phyloP scores from a whole-genome alignment of 805 yeast genomes.

The Candida broadrunensis region DNA sequence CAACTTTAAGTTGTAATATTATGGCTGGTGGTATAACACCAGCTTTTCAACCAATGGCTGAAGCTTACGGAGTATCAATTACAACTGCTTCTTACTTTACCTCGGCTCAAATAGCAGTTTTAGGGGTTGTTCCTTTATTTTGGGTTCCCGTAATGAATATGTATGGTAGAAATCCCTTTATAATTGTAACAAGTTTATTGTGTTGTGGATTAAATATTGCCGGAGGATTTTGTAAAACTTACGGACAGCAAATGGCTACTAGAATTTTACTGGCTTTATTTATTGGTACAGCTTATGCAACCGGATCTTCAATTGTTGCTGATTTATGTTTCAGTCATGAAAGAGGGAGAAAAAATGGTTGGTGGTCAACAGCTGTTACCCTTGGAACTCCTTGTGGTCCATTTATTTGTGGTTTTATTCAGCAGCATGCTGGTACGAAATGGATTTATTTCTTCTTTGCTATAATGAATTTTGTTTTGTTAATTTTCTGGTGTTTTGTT shows the following conservation, averaged over 20 bases:
- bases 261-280: conserved; percentile 8
- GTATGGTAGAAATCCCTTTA: conserved; percentile 8
- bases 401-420: conserved; percentile 11
- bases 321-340: conserved; percentile 10
- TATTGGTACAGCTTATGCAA: conserved; percentile 9
- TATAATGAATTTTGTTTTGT: conserved; percentile 10
- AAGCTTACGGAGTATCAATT: conserved; percentile 2
- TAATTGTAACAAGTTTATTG: conserved; percentile 5
- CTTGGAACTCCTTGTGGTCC: conserved; percentile 14
- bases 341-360: conserved; percentile 12
- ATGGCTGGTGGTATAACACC: conserved; percentile 15
- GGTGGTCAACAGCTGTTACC: conserved; percentile 11
- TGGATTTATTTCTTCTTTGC: conserved; percentile 11
- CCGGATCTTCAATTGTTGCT: conserved; percentile 10
- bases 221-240: conserved; percentile 10
- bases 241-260: conserved; percentile 11
- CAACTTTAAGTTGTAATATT: conserved; percentile 10
- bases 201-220: conserved; percentile 9
- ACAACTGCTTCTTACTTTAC: conserved; percentile 9
- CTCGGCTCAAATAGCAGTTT: conserved; percentile 9
- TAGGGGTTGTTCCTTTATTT: conserved; percentile 10
- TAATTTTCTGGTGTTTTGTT: conserved; percentile 4
- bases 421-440: conserved; percentile 7
- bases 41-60: conserved; percentile 6
- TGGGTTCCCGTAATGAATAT: conserved; percentile 12